Conservation (phyloP, 2,329 filamentous ascomycete species). For the Coniella lustricola region DNA sequence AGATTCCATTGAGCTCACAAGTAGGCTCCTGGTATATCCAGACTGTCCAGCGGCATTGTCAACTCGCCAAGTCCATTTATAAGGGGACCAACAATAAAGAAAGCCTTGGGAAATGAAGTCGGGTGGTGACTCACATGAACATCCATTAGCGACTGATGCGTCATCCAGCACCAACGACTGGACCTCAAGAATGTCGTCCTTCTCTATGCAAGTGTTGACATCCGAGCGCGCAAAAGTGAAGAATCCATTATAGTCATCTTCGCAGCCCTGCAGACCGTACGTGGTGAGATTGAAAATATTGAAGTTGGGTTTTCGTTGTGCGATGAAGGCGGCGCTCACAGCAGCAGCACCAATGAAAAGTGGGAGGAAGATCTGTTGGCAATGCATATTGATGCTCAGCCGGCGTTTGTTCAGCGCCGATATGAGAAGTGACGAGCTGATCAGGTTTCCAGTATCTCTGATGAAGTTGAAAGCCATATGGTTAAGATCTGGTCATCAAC, state of each 20-base stretch:
- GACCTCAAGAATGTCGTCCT: not conserved
- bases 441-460: no score
- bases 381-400: not conserved
- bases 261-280: not conserved
- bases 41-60: not conserved
- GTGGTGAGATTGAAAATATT: not conserved
- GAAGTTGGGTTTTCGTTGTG: not conserved
- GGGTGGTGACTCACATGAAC: not conserved
- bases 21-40: not conserved
- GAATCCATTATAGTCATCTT: constrained; percentile 1
- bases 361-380: not conserved
- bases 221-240: not conserved
- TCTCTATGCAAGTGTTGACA: not conserved
- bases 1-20: not conserved
- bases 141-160: not conserved
- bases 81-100: not conserved
- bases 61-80: not conserved
- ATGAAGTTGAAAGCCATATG: not conserved
- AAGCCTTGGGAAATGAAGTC: no score
- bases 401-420: no score
- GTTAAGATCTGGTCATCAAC: not conserved
- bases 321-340: not conserved
- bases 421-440: no score
- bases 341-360: not conserved
- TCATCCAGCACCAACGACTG: not conserved